Percentiles rank a stretch among this genome's conserved stretches.
Conservation (phyloP, 139 green algal genomes). For the Chlorella ohadii region DNA sequence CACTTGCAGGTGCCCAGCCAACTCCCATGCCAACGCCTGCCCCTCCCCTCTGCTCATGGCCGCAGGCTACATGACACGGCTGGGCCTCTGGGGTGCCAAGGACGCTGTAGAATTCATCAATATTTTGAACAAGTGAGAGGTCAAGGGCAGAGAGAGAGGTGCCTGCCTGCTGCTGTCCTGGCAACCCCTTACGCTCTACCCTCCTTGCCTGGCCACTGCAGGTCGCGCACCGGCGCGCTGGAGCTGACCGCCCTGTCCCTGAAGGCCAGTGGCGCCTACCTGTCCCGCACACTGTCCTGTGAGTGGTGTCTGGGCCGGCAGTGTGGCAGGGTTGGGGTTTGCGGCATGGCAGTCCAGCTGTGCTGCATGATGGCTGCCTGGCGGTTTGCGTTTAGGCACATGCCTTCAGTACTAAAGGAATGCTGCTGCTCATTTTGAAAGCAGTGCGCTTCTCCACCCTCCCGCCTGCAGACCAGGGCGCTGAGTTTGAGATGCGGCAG, state of each 20-base stretch:
- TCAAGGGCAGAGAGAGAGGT: not conserved
- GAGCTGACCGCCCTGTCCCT: conserved; percentile 71
- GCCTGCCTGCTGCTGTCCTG: no score
- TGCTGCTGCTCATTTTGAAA: no score
- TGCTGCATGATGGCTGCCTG: no score
- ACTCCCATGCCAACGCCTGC: not conserved
- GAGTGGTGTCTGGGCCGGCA: no score
- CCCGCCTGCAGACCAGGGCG: conserved; percentile 40
- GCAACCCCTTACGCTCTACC: no score
- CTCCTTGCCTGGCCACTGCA: conserved; percentile 26
- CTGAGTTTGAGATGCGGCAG: conserved; percentile 76
- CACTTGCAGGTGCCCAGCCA: no score
- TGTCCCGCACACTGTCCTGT: conserved; percentile 77
- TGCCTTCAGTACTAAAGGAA: no score
- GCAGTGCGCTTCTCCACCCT: no score
- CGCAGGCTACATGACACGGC: conserved; percentile 83
- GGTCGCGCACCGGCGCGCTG: conserved; percentile 69
- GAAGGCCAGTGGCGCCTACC: conserved; percentile 46
- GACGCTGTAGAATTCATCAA: conserved; percentile 68
- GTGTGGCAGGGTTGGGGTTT: no score
- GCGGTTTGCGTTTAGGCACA: no score
- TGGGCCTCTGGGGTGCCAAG: conserved; percentile 62
- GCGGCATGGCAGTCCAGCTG: no score
- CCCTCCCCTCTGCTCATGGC: not conserved
- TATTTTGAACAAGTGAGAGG: conserved; percentile 27